phyloP scores from a whole-genome alignment of 352 stramenopile species.

The Phytophthora cryptogea region DNA sequence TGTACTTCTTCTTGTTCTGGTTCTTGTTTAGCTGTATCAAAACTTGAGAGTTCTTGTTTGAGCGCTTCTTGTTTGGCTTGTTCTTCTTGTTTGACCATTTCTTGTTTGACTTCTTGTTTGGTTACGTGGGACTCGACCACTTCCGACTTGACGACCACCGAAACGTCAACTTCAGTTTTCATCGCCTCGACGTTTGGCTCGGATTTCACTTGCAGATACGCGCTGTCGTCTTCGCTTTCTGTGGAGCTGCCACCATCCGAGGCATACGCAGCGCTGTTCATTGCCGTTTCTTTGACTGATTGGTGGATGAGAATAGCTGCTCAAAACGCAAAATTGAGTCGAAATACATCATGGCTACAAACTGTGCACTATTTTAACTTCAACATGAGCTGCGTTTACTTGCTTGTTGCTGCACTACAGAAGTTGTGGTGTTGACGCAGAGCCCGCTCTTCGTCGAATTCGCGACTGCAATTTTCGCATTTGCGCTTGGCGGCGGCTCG shows the following conservation, averaged over 20 bases:
- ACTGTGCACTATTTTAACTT: neutral
- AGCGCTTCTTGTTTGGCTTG: too few species aligned
- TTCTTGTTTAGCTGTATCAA: neutral
- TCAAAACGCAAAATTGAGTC: neutral
- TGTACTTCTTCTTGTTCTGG: neutral
- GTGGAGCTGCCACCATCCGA: slow-evolving; percentile 27
- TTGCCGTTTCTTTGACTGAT: neutral
- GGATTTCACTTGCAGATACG: slow-evolving; percentile 13
- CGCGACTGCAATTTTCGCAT: slow-evolving; percentile 50
- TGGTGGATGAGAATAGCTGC: neutral
- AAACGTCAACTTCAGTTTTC: neutral
- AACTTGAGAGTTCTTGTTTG: slow-evolving; percentile 7
- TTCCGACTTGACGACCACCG: slow-evolving; percentile 13
- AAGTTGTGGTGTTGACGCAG: slow-evolving; percentile 83
- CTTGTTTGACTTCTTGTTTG: neutral
- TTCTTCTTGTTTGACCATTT: too few species aligned
- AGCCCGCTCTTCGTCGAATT: slow-evolving; percentile 72
- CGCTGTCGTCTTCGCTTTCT: slow-evolving; percentile 22
- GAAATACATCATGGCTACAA: neutral
- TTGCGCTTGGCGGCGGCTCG: slow-evolving; percentile 26
- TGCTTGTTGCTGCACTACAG: slow-evolving; percentile 26
- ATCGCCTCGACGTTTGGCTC: slow-evolving; percentile 2
- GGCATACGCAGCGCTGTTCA: slow-evolving; percentile 5
- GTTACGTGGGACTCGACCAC: slow-evolving; percentile 10
- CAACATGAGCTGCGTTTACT: neutral